These are phyloP conservation scores for Globisporangium spinosum DNA, from an alignment of 352 stramenopile species.

Conservation along the genomic window DNA sequence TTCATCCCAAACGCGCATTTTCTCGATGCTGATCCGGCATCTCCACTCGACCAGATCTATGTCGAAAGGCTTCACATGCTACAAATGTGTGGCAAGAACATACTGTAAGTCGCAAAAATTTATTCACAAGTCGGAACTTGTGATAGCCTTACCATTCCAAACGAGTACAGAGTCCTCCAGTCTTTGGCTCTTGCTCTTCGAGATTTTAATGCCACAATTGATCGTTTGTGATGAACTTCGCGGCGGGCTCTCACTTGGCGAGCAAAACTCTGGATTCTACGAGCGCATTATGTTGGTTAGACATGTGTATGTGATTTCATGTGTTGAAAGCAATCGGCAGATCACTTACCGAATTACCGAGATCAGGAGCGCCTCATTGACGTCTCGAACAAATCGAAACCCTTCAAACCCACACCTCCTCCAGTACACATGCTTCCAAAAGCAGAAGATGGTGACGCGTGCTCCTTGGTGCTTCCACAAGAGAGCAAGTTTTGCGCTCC, in stretches of 20 bases:
- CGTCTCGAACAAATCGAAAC: slow-evolving; percentile 18
- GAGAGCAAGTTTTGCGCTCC: slow-evolving; percentile 6
- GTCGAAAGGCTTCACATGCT: slow-evolving; percentile 14
- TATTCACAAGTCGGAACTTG: background rate
- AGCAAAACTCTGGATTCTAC: slow-evolving; percentile 26
- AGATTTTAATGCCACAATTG: background rate
- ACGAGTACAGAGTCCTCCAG: slow-evolving; percentile 14
- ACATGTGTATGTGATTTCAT: background rate
- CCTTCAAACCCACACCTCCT: slow-evolving; percentile 23
- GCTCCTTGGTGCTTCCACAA: slow-evolving; percentile 22
- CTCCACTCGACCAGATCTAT: slow-evolving; percentile 30
- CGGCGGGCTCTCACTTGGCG: slow-evolving; percentile 12
- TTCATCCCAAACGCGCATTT: slow-evolving; percentile 20
- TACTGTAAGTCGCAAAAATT: background rate
- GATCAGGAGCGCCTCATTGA: slow-evolving; percentile 10
- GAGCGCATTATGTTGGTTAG: background rate
- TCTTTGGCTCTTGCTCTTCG: slow-evolving; percentile 3
- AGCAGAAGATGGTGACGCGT: slow-evolving; percentile 32
- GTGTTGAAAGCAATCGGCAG: background rate
- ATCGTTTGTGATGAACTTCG: slow-evolving; percentile 9
- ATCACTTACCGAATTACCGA: slow-evolving; percentile 17
- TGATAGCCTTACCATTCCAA: slow-evolving; percentile 6
- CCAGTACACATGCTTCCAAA: slow-evolving; percentile 35
- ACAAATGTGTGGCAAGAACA: background rate
- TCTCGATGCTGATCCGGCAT: slow-evolving; percentile 29